Evolutionary conservation across 2,329 filamentous ascomycete genomes (phyloP), one percentile per base, ranked within the genome.

Genomic region (Ascochyta pisi): DNA sequence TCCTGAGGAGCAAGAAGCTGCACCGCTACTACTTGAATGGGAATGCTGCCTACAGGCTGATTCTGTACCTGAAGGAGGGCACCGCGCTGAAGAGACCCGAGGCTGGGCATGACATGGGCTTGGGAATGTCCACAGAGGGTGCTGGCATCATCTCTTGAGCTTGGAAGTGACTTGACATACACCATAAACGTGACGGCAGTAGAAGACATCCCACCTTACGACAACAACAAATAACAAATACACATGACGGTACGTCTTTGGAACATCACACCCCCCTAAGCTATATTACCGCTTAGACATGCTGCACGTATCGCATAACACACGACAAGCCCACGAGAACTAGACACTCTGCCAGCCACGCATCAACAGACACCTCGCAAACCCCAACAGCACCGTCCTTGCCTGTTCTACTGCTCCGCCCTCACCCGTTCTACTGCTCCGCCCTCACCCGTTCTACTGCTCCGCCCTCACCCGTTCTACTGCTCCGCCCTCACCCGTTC

Each of bases 1-100:
- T 99, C 70, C 77, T 98, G 22, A 84, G 94, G 47, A 96, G 91
- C 57, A 99, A 99, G 77, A 90, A 92, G 58, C 78, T 99, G 49
- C 93, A 98, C 76, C 84, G 95, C 39, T 99, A 99, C 73, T 99
- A 99, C 68, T 80, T 99, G 37, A 99, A 98, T 71, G 95, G 95
- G 10, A 99, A 92, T 73, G 96, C 92, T 52, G 95, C 95, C 2
- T 99, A 95, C 74, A 84, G 95, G 38, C 81, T 99, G 47, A 87
- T 98, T 6, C 77, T 99, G 34, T 89, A 93, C 61, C 78, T 97
- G 48, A 93, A 89, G 71, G 65, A 70, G 45, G 73, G 73, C 0
- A 71, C 72, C 0, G 72, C 72, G 19, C 40, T 66, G 38, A 75
- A 75, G 58, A 66, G 65, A 38, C 70, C 73, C 0, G 60, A 56